phyloP scores from a whole-genome alignment of 2,329 filamentous ascomycete genomes.

The Raffaelea ambrosiae region DNA sequence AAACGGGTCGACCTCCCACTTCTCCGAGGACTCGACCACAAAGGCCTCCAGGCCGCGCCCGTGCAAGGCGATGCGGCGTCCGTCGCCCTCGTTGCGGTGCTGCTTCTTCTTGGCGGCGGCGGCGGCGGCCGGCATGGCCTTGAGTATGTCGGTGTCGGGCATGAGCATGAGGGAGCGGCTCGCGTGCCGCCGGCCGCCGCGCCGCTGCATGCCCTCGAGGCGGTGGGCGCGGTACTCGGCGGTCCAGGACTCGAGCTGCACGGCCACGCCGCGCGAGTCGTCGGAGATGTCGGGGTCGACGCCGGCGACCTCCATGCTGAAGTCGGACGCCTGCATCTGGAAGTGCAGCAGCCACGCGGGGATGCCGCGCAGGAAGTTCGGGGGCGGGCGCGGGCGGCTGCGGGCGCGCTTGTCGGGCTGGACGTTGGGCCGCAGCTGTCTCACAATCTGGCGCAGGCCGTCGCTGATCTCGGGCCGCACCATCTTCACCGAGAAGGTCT shows the following conservation, averaged over 20 bases:
- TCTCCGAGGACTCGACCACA: slow-evolving; percentile 79
- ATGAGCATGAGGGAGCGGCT: slow-evolving; percentile 59
- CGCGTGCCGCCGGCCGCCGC: slow-evolving; percentile 64
- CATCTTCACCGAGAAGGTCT: slow-evolving; percentile 84
- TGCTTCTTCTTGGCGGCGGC: slow-evolving; percentile 45
- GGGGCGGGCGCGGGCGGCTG: slow-evolving; percentile 35
- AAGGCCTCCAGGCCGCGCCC: slow-evolving; percentile 80
- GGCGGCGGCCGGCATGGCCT: slow-evolving; percentile 33
- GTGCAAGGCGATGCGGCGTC: slow-evolving; percentile 72
- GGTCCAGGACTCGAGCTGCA: slow-evolving; percentile 83
- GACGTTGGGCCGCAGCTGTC: slow-evolving; percentile 66
- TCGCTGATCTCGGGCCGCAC: slow-evolving; percentile 87
- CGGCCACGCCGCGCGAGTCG: slow-evolving; percentile 69
- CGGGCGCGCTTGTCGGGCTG: slow-evolving; percentile 52
- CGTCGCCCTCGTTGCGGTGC: slow-evolving; percentile 56
- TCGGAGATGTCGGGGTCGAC: slow-evolving; percentile 76
- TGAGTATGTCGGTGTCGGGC: slow-evolving; percentile 58
- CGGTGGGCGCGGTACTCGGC: slow-evolving; percentile 83
- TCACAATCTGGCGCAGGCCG: slow-evolving; percentile 83
- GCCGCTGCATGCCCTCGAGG: slow-evolving; percentile 51
- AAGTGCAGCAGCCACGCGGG: slow-evolving; percentile 81
- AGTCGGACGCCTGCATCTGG: slow-evolving; percentile 77
- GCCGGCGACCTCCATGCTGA: slow-evolving; percentile 85
- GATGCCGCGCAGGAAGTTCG: slow-evolving; percentile 66
- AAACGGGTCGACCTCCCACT: slow-evolving; percentile 78